Evolutionary conservation across 2,329 filamentous ascomycete genomes (phyloP), one percentile per base, ranked within the genome.

Genomic region (Monascus ruber): DNA sequence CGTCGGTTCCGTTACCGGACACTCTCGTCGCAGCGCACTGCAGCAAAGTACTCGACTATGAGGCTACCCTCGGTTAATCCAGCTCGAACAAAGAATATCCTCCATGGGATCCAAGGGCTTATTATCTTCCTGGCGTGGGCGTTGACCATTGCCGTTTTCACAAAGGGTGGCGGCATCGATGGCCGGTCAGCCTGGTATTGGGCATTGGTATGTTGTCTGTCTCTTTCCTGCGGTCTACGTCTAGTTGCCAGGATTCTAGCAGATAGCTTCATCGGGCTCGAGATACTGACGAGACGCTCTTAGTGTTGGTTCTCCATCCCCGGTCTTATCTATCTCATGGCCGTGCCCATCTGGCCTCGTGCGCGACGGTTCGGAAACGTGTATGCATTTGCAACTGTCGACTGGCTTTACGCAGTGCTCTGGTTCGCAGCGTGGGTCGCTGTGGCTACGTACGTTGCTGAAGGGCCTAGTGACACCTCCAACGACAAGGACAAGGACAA

Each of bases 251-350:
- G n/a, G 7, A 24, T 11, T 26, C 26, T 34, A 31, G 36, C 37
- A 24, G 26, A 24, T 24, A 31, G 25, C 4, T 25, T 40, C 10
- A 28, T 24, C 6, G 28, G 28, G 28, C 17, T 29, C 6, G 6
- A 6, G 33, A 9, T 34, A 34, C 33, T 8, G 6, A 24, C 25
- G 5, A 24, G n/a, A 8, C 6, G n/a, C 6, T 28, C 7, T 43
- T 45, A 79, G 76, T 79, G 76, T 54, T 79, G 74, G 65, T 55
- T 78, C 46, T 71, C 69, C 33, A 64, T 75, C 33, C 75, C 75
- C 8, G 72, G 71, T 26, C 60, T 79, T 29, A 63, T 78, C 41
- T 80, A 79, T 54, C 71, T 77, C 39, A 66, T 71, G 34, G 74
- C 74, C 54, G 72, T 76, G 4, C 76, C 76, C 4, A 73, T 76